Base-by-base conservation (phyloP, 352 stramenopile species). In the Phytophthora citrophthora region DNA sequence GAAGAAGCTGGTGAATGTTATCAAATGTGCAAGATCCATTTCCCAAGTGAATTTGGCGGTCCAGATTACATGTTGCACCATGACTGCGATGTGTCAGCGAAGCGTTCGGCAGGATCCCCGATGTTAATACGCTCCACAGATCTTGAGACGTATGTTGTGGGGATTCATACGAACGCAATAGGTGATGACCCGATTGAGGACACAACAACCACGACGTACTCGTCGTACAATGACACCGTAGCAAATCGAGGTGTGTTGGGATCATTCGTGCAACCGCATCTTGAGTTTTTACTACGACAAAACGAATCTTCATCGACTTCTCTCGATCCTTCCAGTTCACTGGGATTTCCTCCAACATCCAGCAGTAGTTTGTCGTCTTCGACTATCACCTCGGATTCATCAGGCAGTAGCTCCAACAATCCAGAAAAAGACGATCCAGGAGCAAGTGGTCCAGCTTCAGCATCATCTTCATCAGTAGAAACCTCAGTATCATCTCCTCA, bases 131-230 rank as follows among this genome's bases (percentile, higher is more conserved):
- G 76, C 12, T 89, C 81, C 54, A 74, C 77, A 18, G 75, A 55
- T 46, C 53, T 86, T 36, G 61, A 85, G 48, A 89, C 81, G 18
- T 87, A 87, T 51, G 82, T 89, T 46, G 62, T 91, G 32, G 77
- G 79, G n/a, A 79, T 89, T 51, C 77, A 88, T 49, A 72, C 75
- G 6, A 84, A 81, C 32, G 56, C 57, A 1, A 77, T 86, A 3
- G 78, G 71, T 10, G 60, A 73, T 39, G 43, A 72, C 51, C 36
- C 31, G 16, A 15, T 36, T 1, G 50, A 63, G 20, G 50, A 52
- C 11, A 29, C 29, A 6, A 26, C 23, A 18, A 68, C 45, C 18
- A 24, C 45, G 18, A 74, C 40, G 11, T 54, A 57, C 15, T n/a
- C 48, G 4, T 64, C 44, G 2, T 87, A 72, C 53, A 81, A 54